A percentile compares a stretch with the other conserved stretches of the same genome.
Evolutionary conservation across 768 basidiomycete genomes (phyloP).

Genomic region (Neoboletus magnificus): DNA sequence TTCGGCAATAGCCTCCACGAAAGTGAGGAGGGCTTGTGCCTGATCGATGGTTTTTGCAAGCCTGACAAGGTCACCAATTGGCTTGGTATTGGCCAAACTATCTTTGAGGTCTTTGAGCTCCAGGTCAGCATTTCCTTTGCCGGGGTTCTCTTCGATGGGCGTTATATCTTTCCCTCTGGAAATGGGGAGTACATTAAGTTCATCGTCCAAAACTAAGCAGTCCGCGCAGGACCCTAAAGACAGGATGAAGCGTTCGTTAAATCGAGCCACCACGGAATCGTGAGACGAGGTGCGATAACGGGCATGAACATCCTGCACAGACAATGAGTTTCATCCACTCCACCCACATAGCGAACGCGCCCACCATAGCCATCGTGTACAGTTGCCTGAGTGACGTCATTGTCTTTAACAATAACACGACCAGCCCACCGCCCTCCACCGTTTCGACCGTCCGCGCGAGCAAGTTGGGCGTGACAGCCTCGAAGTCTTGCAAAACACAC

Average conservation of each 20-base stretch:
- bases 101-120: conserved; percentile 80
- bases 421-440: conserved; percentile 90
- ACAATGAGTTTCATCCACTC: background rate
- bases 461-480: conserved; percentile 95
- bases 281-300: conserved; percentile 92
- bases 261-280: conserved; percentile 85
- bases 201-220: conserved; percentile 94
- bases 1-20: conserved; percentile 89
- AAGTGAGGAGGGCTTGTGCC: conserved; percentile 90
- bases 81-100: conserved; percentile 76
- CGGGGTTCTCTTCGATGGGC: conserved; percentile 51
- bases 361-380: conserved; percentile 84
- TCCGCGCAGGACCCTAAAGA: conserved; percentile 92
- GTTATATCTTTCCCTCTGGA: conserved; percentile 92
- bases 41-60: conserved; percentile 93
- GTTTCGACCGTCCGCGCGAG: conserved; percentile 97
- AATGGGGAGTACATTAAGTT: conserved; percentile 94
- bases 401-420: conserved; percentile 88
- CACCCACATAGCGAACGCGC: conserved; percentile 6
- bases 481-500: conserved; percentile 96
- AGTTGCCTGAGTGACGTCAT: conserved; percentile 92
- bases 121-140: conserved; percentile 49
- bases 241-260: conserved; percentile 98
- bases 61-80: conserved; percentile 84
- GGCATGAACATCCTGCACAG: conserved; percentile 85